These are phyloP conservation scores for Mycocentrospora acerina DNA, from an alignment of 2,329 filamentous ascomycete species.

Conservation along the genomic window DNA sequence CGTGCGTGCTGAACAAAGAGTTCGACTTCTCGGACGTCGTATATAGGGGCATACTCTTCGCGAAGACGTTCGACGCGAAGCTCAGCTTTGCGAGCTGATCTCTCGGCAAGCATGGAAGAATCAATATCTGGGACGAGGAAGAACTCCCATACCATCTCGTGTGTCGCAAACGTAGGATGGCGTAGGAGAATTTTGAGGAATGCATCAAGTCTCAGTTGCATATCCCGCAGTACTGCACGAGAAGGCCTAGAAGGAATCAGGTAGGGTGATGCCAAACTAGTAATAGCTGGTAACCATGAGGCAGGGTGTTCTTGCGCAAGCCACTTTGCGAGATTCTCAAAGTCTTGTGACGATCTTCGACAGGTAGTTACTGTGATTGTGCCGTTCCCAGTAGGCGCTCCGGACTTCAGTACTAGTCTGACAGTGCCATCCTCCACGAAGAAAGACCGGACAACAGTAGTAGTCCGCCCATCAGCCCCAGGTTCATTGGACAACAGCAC, in stretches of 20 bases:
- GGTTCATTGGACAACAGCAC: conserved; percentile 71
- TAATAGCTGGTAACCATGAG: conserved; percentile 85
- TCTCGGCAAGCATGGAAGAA: conserved; percentile 82
- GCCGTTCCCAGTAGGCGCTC: conserved; percentile 75
- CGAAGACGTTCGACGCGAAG: conserved; percentile 78
- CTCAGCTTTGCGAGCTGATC: conserved; percentile 83
- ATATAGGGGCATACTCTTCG: conserved; percentile 83
- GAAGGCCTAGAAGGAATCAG: conserved; percentile 92
- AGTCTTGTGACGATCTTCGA: conserved; percentile 81
- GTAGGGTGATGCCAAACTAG: conserved; percentile 80
- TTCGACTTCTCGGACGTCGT: conserved; percentile 82
- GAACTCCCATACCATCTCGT: conserved; percentile 99
- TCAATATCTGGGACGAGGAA: conserved; percentile 95
- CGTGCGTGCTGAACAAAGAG: conserved; percentile 89
- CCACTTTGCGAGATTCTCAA: conserved; percentile 84
- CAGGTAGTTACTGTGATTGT: conserved; percentile 95
- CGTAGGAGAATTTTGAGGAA: conserved; percentile 84
- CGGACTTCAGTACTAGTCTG: conserved; percentile 90
- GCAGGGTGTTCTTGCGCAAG: conserved; percentile 88
- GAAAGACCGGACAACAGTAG: conserved; percentile 90
- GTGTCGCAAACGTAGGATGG: conserved; percentile 90
- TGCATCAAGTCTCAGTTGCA: conserved; percentile 81
- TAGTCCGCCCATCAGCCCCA: conserved; percentile 76
- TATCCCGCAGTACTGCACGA: conserved; percentile 79
- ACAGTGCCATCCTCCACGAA: conserved; percentile 97